Evolutionary conservation across 2,329 filamentous ascomycete species (phyloP).

Genomic region (Bretziella fagacearum): DNA sequence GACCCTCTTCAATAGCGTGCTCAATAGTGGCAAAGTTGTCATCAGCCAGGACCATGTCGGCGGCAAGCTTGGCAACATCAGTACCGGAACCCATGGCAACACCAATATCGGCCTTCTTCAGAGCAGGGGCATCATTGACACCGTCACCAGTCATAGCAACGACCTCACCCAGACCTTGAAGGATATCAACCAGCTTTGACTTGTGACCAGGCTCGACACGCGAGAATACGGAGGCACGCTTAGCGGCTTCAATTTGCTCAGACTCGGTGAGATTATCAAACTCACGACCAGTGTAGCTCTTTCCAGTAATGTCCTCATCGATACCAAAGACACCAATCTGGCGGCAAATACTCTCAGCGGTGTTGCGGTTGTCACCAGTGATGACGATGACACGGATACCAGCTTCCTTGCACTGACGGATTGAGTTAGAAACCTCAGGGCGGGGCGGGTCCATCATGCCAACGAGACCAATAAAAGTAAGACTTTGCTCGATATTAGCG

Average conservation of each 20-base stretch:
- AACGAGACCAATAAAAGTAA: slow-evolving; percentile 85
- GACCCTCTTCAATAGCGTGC: slow-evolving; percentile 86
- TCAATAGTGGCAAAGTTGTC: slow-evolving; percentile 99
- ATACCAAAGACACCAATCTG: slow-evolving; percentile 85
- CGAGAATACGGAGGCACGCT: slow-evolving; percentile 79
- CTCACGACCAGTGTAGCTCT: slow-evolving; percentile 89
- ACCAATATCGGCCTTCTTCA: slow-evolving; percentile 98
- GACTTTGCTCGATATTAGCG: slow-evolving; percentile 70
- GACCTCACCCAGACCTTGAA: slow-evolving; percentile 82
- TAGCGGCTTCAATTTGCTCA: slow-evolving; percentile 71
- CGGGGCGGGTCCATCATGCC: slow-evolving; percentile 95
- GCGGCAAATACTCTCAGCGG: slow-evolving; percentile 91
- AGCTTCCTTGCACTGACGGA: slow-evolving; percentile 75
- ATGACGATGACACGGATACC: slow-evolving; percentile 96
- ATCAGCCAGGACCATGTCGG: slow-evolving; percentile 96
- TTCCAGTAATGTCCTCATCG: slow-evolving; percentile 68
- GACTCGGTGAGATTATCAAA: slow-evolving; percentile 69
- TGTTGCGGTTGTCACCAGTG: slow-evolving; percentile 95
- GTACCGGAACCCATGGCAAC: slow-evolving; percentile 98
- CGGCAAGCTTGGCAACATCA: slow-evolving; percentile 87
- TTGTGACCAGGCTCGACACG: slow-evolving; percentile 93
- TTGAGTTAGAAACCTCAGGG: slow-evolving; percentile 72
- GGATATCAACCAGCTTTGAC: slow-evolving; percentile 90
- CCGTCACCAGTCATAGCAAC: slow-evolving; percentile 99
- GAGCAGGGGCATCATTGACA: slow-evolving; percentile 90